Conservation (phyloP, 2,329 filamentous ascomycete species). For the Sporothrix pseudoabietina region DNA sequence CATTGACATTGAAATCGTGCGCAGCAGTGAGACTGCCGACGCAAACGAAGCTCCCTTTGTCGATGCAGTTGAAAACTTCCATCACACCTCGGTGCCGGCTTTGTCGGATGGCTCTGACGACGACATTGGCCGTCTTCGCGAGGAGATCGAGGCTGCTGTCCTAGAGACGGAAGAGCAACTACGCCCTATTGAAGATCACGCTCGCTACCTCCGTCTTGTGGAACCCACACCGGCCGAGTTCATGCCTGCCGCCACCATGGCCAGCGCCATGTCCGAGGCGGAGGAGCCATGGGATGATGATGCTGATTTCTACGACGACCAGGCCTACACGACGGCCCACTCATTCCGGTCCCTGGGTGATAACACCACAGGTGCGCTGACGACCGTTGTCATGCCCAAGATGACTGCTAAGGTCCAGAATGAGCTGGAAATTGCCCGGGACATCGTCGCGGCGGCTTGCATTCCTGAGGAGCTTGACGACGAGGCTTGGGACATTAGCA, state of each 20-base stretch:
- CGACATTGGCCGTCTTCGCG: constrained; percentile 19
- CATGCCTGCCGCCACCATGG: constrained; percentile 27
- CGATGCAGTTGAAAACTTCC: constrained; percentile 51
- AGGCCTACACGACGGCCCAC: constrained; percentile 76
- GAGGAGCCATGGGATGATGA: constrained; percentile 82
- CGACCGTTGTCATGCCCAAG: constrained; percentile 69
- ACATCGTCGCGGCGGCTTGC: constrained; percentile 66
- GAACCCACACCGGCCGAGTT: constrained; percentile 14
- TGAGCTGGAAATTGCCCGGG: constrained; percentile 69
- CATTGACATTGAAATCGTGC: not conserved
- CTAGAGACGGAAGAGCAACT: not conserved
- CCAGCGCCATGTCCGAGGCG: constrained; percentile 47
- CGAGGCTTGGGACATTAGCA: constrained; percentile 89
- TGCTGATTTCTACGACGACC: constrained; percentile 66
- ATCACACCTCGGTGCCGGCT: not conserved
- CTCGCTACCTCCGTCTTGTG: not conserved
- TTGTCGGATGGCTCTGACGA: constrained; percentile 15
- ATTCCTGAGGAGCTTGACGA: constrained; percentile 79
- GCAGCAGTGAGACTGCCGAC: constrained; percentile 40
- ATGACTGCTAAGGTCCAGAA: constrained; percentile 67
- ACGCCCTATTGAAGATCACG: not conserved
- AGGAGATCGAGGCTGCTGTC: constrained; percentile 28
- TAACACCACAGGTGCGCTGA: constrained; percentile 55
- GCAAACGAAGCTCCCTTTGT: constrained; percentile 48
- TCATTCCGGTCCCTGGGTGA: constrained; percentile 74